Percentiles rank a stretch among this genome's conserved stretches.
These are phyloP conservation scores for Delphinella strobiligena DNA, from an alignment of 2,329 filamentous ascomycete species.

Conservation along the genomic window DNA sequence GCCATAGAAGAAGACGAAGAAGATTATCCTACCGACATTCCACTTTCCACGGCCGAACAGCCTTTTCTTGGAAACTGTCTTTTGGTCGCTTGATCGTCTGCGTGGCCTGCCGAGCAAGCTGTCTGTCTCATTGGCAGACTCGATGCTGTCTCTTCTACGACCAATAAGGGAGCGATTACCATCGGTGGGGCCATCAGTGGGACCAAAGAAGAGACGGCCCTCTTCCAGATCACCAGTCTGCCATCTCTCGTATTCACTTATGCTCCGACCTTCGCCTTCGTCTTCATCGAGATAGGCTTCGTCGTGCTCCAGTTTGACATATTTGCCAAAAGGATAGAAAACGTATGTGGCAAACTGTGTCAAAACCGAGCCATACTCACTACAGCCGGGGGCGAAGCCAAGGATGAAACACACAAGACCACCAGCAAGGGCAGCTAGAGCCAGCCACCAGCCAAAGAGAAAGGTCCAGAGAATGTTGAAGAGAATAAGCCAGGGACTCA, in stretches of 20 bases:
- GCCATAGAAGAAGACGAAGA: conserved; percentile 93
- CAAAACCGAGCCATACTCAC: conserved; percentile 75
- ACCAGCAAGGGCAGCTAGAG: conserved; percentile 59
- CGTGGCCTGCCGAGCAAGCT: conserved; percentile 65
- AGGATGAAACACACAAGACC: conserved; percentile 68
- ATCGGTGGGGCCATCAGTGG: conserved; percentile 34
- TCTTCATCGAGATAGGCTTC: conserved; percentile 92
- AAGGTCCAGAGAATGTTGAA: conserved; percentile 89
- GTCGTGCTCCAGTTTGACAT: conserved; percentile 84
- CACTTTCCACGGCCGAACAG: conserved; percentile 92
- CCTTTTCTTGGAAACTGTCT: conserved; percentile 53
- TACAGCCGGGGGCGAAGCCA: conserved; percentile 64
- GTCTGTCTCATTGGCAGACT: conserved; percentile 80
- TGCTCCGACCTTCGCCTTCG: conserved; percentile 87
- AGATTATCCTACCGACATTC: conserved; percentile 88
- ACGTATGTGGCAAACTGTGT: conserved; percentile 77
- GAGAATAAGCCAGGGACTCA: conserved; percentile 71
- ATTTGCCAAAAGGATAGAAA: conserved; percentile 94
- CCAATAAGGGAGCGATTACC: conserved; percentile 67
- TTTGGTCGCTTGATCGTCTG: conserved; percentile 24
- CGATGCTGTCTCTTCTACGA: conserved; percentile 74
- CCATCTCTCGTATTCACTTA: conserved; percentile 98
- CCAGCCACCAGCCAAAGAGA: conserved; percentile 93
- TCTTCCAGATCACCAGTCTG: conserved; percentile 95
- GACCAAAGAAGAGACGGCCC: conserved; percentile 90